Evolutionary conservation across 371 early-diverging fungal species (phyloP).

Genomic region (Mortierella sp.): DNA sequence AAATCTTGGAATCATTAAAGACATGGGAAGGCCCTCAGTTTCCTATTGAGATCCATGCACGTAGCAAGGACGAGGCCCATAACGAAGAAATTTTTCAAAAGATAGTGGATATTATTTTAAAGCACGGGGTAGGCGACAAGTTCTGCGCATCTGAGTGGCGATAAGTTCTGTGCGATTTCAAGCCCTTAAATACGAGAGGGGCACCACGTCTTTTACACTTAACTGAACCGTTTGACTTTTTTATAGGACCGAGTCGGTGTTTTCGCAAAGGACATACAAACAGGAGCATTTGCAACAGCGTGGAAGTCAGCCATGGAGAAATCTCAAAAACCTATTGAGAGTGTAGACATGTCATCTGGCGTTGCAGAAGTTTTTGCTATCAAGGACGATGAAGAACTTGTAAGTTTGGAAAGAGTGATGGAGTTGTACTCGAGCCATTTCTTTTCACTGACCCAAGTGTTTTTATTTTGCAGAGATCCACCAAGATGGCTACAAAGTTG

Average conservation of each 20-base stretch:
- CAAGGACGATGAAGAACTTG: constrained; percentile 93
- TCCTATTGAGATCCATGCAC: constrained; percentile 79
- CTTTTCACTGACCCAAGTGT: neutral
- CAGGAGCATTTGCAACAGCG: constrained; percentile 84
- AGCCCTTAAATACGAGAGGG: too few species aligned
- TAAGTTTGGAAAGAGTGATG: constrained; percentile 46
- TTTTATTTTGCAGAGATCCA: constrained; percentile 67
- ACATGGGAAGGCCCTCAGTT: constrained; percentile 63
- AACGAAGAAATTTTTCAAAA: constrained; percentile 71
- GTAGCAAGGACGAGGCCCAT: constrained; percentile 80
- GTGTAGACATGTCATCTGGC: constrained; percentile 80
- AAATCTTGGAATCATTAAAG: constrained; percentile 64
- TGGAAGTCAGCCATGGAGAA: constrained; percentile 77
- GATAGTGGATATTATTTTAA: constrained; percentile 64
- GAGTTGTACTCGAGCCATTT: neutral
- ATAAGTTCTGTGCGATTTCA: too few species aligned
- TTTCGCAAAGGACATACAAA: constrained; percentile 81
- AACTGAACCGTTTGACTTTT: neutral
- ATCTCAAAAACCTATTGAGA: constrained; percentile 65
- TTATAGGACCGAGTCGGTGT: constrained; percentile 80
- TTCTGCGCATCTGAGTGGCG: neutral
- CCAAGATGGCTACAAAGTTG: constrained; percentile 79
- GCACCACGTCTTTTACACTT: neutral
- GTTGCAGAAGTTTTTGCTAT: constrained; percentile 82
- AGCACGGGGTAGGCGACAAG: constrained; percentile 42